Base-by-base conservation (phyloP, 371 early-diverging fungal species). In the Mucor piriformis region DNA sequence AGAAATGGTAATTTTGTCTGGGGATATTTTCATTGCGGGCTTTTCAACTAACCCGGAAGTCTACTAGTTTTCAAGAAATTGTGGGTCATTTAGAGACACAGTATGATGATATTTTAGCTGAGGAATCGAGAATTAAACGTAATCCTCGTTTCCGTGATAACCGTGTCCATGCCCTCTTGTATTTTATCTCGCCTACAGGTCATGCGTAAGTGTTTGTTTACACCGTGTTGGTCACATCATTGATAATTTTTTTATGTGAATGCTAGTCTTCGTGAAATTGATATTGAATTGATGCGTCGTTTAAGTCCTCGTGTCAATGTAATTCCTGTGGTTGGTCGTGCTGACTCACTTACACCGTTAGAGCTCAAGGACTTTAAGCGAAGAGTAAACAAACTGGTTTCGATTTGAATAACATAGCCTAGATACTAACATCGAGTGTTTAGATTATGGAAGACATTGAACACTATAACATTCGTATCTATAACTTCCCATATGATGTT, bases 121-220 rank as follows among this genome's bases (percentile, higher is more conserved):
- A 99, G 75, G 98, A 99, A 69, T 89, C 89, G 35, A 75, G 93
- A 59, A 91, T 93, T 71, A 89, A 97, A 81, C 92, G 99, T 74
- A 98, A 97, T 73, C 93, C 96, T 52, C 92, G 96, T 61, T 95
- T 95, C 85, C 92, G 92, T 66, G 99, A 98, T 77, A 92, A 93
- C 77, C 91, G 98, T 50, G 90, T 99, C 32, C 99, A 99, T 74
- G 95, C 94, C 2, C 87, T 97, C 16, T 81, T 99, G 38, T 99
- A 99, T 81, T 99, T 98, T 68, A 95, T 99, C 61, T 86, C 92
- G 11, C 98, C 99, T 20, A 96, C 98, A 13, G 99, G 98, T 24
- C 98, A 98, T 84, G 89, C 84, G 88, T 85, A 83, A 73, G 66
- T 56, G n/a, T 43, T 43, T 20, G 10, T 20, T 43, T 16, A 5